Evolutionary conservation across 164 flowering plant species (phyloP), one percentile per base, ranked within the genome.

Genomic region (Tinospora cordifolia): DNA sequence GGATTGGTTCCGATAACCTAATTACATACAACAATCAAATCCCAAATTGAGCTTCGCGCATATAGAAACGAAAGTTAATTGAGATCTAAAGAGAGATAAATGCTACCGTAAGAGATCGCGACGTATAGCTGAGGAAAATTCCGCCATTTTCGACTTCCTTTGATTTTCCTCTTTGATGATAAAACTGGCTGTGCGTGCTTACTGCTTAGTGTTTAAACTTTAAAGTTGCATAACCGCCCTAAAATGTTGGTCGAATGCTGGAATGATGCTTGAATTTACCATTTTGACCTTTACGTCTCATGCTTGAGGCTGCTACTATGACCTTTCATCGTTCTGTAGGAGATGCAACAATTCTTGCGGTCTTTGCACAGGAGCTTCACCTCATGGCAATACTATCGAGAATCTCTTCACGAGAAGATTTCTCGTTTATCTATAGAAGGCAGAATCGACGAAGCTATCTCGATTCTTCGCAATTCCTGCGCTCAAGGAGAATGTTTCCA

Each of bases 1-100:
- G 65, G 14, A 91, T 65, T 65, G 81, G 80, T 39, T 83, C 76
- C 3, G 88, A 85, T 70, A 88, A 76, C 79, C 97, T 93, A 58
- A 65, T 24, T 26, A 6, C 59, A 51, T n/a, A 51, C 21, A 51
- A 51, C 15, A 51, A 51, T 51, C 4, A n/a, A 10, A 6, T 51
- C 21, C 59, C 7, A 51, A 51, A 51, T 51, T 10, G 21, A 51
- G 21, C 17, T 14, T n/a, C 17, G n/a, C 59, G 21, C 59, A 51
- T 17, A n/a, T 2, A 51, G 19, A 17, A 51, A 51, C 22, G 8
- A 17, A 22, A 46, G 15, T 46, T 2, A 47, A 14, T 41, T 26
- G 26, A 73, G 70, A 60, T 39, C 47, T 36, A 41, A 47, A 69
- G 76, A 75, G 68, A 65, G 72, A 72, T 65, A 74, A 73, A 63